A percentile compares a stretch with the other conserved stretches of the same genome.
phyloP scores from a whole-genome alignment of 208 protist genomes.

The Leishmania tarentolae region DNA sequence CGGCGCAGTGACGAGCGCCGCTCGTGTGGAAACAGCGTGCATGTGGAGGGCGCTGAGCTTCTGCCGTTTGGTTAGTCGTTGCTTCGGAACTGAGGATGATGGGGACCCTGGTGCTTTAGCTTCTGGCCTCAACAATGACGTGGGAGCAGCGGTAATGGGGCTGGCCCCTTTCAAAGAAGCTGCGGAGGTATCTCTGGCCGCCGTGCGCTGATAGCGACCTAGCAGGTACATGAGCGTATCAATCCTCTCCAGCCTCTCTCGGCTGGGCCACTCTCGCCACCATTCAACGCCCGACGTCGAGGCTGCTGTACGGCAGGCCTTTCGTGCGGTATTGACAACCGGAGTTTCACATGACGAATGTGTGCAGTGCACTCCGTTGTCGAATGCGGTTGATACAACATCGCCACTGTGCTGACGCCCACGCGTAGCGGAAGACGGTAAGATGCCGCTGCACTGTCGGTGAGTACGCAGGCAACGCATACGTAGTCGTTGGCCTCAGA shows the following conservation, averaged over 20 bases:
- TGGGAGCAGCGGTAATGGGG: not conserved
- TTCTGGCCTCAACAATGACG: not conserved
- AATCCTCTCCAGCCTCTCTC: conserved; percentile 29
- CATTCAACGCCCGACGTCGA: not conserved
- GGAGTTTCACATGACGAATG: not conserved
- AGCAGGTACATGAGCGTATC: conserved; percentile 47
- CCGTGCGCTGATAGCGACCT: conserved; percentile 32
- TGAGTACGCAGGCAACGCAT: not conserved
- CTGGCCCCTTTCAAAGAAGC: not conserved
- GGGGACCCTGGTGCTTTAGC: not conserved
- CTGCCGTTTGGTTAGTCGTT: not conserved
- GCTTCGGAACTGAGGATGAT: not conserved
- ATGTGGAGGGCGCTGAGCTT: conserved; percentile 15
- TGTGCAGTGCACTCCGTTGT: not conserved
- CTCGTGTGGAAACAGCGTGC: not conserved
- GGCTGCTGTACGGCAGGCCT: not conserved
- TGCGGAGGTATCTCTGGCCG: not conserved
- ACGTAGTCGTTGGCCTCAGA: not conserved
- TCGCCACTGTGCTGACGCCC: not conserved
- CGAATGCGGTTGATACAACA: not conserved
- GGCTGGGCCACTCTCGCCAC: conserved; percentile 35
- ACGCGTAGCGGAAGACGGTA: not conserved
- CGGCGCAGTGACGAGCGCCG: not conserved
- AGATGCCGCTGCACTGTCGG: not conserved
- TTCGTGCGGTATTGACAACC: not conserved